Evolutionary conservation across 257 asterid genomes (phyloP).

Genomic region (Gynochthodes officinalis): DNA sequence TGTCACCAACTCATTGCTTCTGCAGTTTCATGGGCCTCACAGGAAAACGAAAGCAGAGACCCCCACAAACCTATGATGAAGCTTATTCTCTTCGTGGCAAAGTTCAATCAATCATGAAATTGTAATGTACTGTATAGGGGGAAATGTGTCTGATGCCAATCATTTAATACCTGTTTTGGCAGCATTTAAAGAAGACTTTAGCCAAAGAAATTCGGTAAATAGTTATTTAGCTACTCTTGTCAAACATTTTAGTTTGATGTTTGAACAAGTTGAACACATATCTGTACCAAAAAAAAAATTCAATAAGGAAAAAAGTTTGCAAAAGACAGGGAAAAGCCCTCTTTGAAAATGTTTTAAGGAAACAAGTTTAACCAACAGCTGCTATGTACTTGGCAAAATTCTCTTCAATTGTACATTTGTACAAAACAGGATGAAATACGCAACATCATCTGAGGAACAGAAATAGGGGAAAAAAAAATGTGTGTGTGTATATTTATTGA

Average conservation of each 20-base stretch:
- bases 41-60: conserved; percentile 31
- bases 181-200: neutral
- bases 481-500: neutral
- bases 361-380: neutral
- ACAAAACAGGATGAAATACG: neutral
- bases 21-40: conserved; percentile 62
- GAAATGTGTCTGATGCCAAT: neutral
- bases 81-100: neutral
- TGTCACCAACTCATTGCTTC: conserved; percentile 79
- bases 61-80: conserved; percentile 18
- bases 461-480: neutral
- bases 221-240: too few relatives aligned
- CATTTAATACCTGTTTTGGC: too few relatives aligned
- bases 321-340: too few relatives aligned
- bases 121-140: neutral
- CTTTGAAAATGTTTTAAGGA: too few relatives aligned
- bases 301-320: too few relatives aligned
- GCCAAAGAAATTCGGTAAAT: neutral
- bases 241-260: too few relatives aligned
- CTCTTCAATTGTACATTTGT: neutral
- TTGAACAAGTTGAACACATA: too few relatives aligned
- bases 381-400: neutral
- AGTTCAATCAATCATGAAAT: neutral
- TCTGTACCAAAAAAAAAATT: too few relatives aligned
- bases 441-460: neutral